Percentiles rank a stretch among this genome's conserved stretches.
Conservation (phyloP, 2,329 filamentous ascomycete genomes). For the Ramichloridium luteum region DNA sequence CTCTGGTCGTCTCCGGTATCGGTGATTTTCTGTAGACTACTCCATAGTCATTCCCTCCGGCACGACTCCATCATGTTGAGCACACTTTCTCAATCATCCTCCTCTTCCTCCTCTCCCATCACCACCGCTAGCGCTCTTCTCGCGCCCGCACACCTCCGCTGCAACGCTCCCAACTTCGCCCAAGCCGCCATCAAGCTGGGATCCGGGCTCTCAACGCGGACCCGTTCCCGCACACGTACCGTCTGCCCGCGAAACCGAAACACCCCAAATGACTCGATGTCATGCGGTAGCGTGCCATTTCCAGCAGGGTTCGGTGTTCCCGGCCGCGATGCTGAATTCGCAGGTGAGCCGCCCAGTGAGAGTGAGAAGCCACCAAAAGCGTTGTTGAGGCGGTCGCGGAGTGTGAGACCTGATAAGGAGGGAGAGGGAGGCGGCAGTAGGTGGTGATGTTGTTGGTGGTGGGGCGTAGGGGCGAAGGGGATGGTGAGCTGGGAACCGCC, state of each 20-base stretch:
- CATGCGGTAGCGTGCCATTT: too few species aligned
- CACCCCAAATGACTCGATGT: conserved; percentile 62
- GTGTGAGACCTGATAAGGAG: not conserved
- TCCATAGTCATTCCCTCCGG: too few species aligned
- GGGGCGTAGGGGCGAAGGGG: too few species aligned
- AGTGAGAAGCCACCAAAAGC: conserved; percentile 45
- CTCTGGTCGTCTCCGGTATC: too few species aligned
- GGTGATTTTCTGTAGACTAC: too few species aligned
- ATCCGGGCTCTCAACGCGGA: conserved; percentile 78
- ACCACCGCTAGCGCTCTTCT: conserved; percentile 63
- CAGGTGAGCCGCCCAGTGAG: not conserved
- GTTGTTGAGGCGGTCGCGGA: conserved; percentile 13
- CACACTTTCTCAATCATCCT: too few species aligned
- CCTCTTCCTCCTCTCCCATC: conserved; percentile 51
- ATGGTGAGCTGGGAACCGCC: too few species aligned
- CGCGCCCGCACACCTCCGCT: conserved; percentile 58
- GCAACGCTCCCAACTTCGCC: conserved; percentile 69
- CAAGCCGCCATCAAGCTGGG: conserved; percentile 72
- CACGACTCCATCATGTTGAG: too few species aligned
- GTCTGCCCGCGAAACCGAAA: conserved; percentile 60
- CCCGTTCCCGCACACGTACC: conserved; percentile 79
- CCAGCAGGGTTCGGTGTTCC: too few species aligned
- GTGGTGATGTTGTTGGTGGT: too few species aligned
- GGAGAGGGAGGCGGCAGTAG: not conserved
- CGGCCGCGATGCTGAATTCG: not conserved